Percentiles rank a stretch among this genome's conserved stretches.
phyloP scores from a whole-genome alignment of 2,329 filamentous ascomycete genomes.

The Ceratocystis eucalypticola region DNA sequence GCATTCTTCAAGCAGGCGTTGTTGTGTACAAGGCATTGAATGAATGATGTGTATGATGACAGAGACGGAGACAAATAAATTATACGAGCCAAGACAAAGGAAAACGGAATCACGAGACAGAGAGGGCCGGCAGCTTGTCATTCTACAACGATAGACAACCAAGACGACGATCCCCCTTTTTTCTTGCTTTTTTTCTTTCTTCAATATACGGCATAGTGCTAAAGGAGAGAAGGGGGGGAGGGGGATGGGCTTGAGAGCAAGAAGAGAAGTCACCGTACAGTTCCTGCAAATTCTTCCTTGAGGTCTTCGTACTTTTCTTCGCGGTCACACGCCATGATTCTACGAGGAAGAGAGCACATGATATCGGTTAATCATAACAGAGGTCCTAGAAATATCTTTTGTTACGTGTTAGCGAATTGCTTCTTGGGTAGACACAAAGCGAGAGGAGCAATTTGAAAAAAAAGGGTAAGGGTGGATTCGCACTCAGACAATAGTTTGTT shows the following conservation, averaged over 20 bases:
- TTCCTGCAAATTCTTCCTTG: conserved; percentile 66
- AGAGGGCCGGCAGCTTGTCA: conserved; percentile 15
- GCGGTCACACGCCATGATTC: conserved; percentile 87
- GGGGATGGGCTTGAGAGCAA: conserved; percentile 7
- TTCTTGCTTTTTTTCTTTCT: not conserved
- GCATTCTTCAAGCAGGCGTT: conserved; percentile 20
- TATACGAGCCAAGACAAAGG: conserved; percentile 9
- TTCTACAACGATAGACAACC: conserved; percentile 21
- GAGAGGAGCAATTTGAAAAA: not conserved
- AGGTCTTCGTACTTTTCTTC: conserved; percentile 77
- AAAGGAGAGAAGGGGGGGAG: not conserved
- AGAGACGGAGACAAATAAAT: conserved; percentile 20
- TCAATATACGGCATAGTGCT: conserved; percentile 2
- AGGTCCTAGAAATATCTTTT: conserved; percentile 7
- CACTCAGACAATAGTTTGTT: conserved; percentile 64
- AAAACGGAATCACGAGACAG: conserved; percentile 23
- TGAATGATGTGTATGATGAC: conserved; percentile 8
- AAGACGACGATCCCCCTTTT: not conserved
- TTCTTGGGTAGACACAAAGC: not conserved
- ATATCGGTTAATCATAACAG: conserved; percentile 10
- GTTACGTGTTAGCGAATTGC: conserved; percentile 15
- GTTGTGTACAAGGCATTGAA: not conserved
- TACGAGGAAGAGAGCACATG: conserved; percentile 30
- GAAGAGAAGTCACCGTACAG: conserved; percentile 48
- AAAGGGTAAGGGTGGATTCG: conserved; percentile 6